Base-by-base conservation (phyloP, 192 early-diverging fungal genomes). In the Jimgerdemannia flammicorona region DNA sequence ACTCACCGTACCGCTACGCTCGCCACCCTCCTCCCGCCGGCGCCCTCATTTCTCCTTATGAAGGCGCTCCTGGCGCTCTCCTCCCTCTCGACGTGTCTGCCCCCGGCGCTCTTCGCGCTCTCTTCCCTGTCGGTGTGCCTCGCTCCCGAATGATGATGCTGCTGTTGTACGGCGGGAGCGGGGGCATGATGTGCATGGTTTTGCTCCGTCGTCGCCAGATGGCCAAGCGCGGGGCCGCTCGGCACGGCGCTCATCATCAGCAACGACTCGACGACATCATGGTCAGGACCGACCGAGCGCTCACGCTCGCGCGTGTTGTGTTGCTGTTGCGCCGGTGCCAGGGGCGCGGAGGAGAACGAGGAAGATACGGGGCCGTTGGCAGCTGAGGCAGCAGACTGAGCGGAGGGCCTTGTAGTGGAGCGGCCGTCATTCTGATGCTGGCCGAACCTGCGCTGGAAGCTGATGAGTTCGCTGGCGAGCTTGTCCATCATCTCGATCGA, bases 401-500 rank as follows among this genome's bases (percentile, higher is more conserved):
- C 49, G 6, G 49, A 59, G 8, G 49, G 14, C 49, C 8, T 10
- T 10, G 49, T 14, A 59, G 14, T 14, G 49, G 49, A 10, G 49
- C 14, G 49, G 8, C 8, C 49, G 49, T 80, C 70, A 76, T 67
- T 43, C 49, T 49, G 64, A 49, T 9, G 74, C 49, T 14, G 8
- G 2, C 82, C 84, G 73, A 82, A 88, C 29, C 81, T 84, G 14
- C 82, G 79, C 65, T 88, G 86, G 76, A 88, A 88, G 19, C 82
- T 81, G 43, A 84, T 80, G 69, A 88, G 41, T 65, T 88, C 86
- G 18, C 86, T 79, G 14, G 83, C 84, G 39, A 88, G 71, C 44
- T 79, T 78, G 76, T 88, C 83, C 84, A 88, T 81, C 64, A 88
- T 72, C n/a, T 88, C 86, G 18, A 88, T 49, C 1, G 78, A 83